Evolutionary conservation across 2,329 filamentous ascomycete genomes (phyloP).

Genomic region (Penicillium sp.): DNA sequence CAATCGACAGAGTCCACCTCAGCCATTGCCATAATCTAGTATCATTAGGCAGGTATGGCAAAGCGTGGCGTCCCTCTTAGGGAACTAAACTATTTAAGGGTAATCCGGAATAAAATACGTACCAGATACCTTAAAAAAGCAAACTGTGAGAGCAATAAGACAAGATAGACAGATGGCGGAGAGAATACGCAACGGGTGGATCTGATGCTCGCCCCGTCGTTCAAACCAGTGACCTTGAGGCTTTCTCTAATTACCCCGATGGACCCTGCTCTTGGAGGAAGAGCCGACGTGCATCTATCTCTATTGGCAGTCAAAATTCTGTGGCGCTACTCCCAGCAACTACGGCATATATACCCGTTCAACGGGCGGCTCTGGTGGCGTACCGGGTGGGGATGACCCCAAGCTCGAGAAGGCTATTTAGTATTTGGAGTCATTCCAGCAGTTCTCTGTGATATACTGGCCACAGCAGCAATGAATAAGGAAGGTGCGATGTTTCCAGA

Average conservation of each 20-base stretch:
- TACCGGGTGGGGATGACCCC: not conserved
- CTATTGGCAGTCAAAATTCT: not conserved
- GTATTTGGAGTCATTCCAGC: not conserved
- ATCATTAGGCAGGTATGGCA: not conserved
- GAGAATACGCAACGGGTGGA: conserved; percentile 11
- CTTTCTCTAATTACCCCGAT: not conserved
- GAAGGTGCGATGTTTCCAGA: not conserved
- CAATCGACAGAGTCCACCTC: conserved; percentile 9
- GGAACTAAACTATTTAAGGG: not conserved
- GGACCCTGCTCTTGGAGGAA: not conserved
- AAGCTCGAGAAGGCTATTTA: not conserved
- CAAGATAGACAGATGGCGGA: not conserved
- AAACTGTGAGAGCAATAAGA: not conserved
- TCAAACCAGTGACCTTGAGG: not conserved
- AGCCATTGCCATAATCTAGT: conserved; percentile 19
- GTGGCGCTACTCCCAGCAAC: not conserved
- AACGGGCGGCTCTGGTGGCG: conserved; percentile 1
- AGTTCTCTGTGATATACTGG: not conserved
- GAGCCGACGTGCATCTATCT: not conserved
- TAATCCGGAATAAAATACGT: not conserved
- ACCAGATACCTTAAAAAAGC: not conserved
- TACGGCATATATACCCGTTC: not conserved
- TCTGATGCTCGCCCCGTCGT: not conserved
- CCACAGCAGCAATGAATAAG: not conserved
- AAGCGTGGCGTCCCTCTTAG: not conserved